These are phyloP conservation scores for Talaromyces liani DNA, from an alignment of 495 filamentous ascomycete species.

Conservation along the genomic window DNA sequence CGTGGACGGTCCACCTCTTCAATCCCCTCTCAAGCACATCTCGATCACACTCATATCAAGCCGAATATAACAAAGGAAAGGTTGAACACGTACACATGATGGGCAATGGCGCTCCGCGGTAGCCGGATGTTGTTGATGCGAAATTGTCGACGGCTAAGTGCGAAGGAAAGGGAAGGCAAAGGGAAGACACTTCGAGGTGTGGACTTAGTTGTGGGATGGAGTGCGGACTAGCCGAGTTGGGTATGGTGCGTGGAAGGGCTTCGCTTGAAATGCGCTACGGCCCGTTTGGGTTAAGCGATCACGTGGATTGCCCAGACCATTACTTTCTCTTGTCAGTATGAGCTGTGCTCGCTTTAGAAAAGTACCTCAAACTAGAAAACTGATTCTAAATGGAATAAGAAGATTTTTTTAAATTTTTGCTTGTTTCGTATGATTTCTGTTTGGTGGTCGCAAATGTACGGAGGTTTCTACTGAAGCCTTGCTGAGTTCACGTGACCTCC, in stretches of 20 bases:
- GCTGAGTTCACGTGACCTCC: background rate
- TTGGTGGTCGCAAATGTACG: background rate
- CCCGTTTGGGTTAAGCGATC: background rate
- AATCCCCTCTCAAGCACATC: conserved; percentile 6
- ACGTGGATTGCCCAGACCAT: background rate
- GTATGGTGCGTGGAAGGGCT: conserved; percentile 4
- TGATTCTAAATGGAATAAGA: background rate
- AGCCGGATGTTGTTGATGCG: conserved; percentile 10
- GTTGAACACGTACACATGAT: conserved; percentile 50
- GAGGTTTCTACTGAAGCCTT: background rate
- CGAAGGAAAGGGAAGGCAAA: background rate
- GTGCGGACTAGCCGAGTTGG: conserved; percentile 7
- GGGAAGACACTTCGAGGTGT: background rate
- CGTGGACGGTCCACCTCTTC: background rate
- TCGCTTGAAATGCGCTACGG: conserved; percentile 7
- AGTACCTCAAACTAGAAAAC: too few relatives aligned
- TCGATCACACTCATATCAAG: conserved; percentile 4
- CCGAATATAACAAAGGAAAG: background rate
- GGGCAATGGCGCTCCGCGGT: conserved; percentile 36
- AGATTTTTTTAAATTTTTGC: background rate
- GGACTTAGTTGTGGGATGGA: conserved; percentile 8
- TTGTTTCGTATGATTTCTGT: background rate
- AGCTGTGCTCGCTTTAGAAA: too few relatives aligned
- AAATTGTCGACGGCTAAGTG: conserved; percentile 12
- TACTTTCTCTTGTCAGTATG: background rate